phyloP scores from a whole-genome alignment of 257 asterid genomes.

The Nicotiana sylvestris region DNA sequence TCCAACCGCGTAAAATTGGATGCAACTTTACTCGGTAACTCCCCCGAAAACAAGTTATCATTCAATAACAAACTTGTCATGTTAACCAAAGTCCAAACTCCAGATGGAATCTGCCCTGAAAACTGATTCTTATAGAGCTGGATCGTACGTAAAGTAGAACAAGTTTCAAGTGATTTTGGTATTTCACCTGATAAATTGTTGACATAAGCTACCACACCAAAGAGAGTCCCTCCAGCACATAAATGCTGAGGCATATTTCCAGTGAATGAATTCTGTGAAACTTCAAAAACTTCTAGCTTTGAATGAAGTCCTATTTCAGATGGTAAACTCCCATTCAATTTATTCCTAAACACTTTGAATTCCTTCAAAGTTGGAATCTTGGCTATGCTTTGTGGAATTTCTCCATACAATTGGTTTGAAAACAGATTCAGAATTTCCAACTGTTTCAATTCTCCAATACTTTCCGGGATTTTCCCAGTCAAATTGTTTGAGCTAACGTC shows the following conservation, averaged over 20 bases:
- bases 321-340: slow-evolving; percentile 59
- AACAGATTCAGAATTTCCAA: slow-evolving; percentile 43
- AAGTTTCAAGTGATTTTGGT: slow-evolving; percentile 56
- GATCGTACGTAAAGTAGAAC: slow-evolving; percentile 44
- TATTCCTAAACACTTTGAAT: slow-evolving; percentile 50
- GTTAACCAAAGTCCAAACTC: slow-evolving; percentile 47
- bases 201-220: slow-evolving; percentile 54
- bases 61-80: slow-evolving; percentile 58
- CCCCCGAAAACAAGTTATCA: slow-evolving; percentile 58
- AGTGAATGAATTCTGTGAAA: slow-evolving; percentile 52
- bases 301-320: slow-evolving; percentile 64
- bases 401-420: slow-evolving; percentile 46
- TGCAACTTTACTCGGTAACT: slow-evolving; percentile 49
- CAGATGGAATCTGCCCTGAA: slow-evolving; percentile 64
- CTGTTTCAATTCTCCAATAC: slow-evolving; percentile 52
- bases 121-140: slow-evolving; percentile 53
- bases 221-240: slow-evolving; percentile 52
- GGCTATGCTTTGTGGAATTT: slow-evolving; percentile 58
- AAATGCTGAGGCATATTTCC: slow-evolving; percentile 68
- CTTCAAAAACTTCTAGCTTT: slow-evolving; percentile 57
- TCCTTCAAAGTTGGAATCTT: slow-evolving; percentile 34
- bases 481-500: slow-evolving; percentile 50
- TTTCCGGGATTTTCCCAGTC: slow-evolving; percentile 65
- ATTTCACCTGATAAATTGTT: slow-evolving; percentile 65
- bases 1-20: slow-evolving; percentile 63